Evolutionary conservation across 169 alveolate species (phyloP).

Genomic region (Blepharisma undulans): DNA sequence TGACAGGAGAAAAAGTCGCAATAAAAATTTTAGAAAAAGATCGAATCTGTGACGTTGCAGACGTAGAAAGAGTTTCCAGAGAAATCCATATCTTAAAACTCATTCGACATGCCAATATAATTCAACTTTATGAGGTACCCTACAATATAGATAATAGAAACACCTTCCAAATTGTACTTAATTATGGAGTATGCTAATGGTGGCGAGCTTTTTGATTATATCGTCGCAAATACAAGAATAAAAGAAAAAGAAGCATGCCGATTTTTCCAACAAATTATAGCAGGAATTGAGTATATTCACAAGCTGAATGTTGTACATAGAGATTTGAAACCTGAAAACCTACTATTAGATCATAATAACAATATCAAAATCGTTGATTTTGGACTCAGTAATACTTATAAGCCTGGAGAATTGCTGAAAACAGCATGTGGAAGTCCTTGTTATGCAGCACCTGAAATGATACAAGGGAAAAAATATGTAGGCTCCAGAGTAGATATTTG

Average conservation of each 20-base stretch:
- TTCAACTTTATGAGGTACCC: constrained; percentile 75
- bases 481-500: constrained; percentile 97
- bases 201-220: constrained; percentile 91
- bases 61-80: constrained; percentile 88
- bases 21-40: constrained; percentile 89
- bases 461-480: constrained; percentile 80
- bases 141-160: constrained; percentile 63
- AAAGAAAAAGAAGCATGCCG: constrained; percentile 79
- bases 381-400: constrained; percentile 91
- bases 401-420: constrained; percentile 79
- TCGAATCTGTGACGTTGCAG: constrained; percentile 83
- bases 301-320: constrained; percentile 80
- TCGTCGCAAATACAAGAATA: constrained; percentile 80
- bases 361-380: constrained; percentile 95
- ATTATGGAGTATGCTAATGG: constrained; percentile 85
- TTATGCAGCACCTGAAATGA: constrained; percentile 95
- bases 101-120: constrained; percentile 85
- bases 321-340: constrained; percentile 92
- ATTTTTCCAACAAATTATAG: constrained; percentile 89
- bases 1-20: constrained; percentile 89
- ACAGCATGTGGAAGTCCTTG: constrained; percentile 97
- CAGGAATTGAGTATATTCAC: constrained; percentile 92
- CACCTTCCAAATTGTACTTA: constrained; percentile 83
- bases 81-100: constrained; percentile 87
- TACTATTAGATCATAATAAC: constrained; percentile 84